Evolutionary conservation across 352 stramenopile genomes (phyloP).

Genomic region (Peronosclerospora sorghi): DNA sequence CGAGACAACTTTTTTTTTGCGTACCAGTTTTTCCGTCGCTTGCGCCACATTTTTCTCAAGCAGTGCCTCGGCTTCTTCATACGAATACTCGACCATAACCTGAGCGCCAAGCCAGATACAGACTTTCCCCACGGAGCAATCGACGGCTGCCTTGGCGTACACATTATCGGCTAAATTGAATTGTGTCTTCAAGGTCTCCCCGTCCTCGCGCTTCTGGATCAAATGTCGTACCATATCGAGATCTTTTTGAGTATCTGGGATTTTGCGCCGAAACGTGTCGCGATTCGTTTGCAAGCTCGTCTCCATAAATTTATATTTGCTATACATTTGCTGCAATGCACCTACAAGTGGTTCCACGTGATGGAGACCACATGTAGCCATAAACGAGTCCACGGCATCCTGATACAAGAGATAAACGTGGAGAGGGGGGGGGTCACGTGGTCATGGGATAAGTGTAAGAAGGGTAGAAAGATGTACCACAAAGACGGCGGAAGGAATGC

Average conservation of each 20-base stretch:
- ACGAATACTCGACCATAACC: constrained; percentile 96
- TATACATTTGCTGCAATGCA: constrained; percentile 80
- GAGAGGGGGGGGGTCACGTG: too few species aligned
- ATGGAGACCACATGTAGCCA: constrained; percentile 37
- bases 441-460: too few species aligned
- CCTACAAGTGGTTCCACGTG: constrained; percentile 69
- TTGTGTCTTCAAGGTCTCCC: constrained; percentile 75
- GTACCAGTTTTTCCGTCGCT: constrained; percentile 60
- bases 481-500: constrained; percentile 71
- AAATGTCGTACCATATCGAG: constrained; percentile 39
- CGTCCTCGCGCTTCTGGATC: constrained; percentile 53
- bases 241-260: constrained; percentile 88
- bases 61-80: constrained; percentile 90
- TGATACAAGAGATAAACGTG: constrained; percentile 3
- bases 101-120: constrained; percentile 96
- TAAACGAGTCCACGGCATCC: constrained; percentile 68
- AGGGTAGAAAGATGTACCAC: constrained; percentile 32
- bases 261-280: constrained; percentile 83
- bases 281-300: constrained; percentile 77
- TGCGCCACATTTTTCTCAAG: constrained; percentile 66
- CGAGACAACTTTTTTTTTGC: not conserved
- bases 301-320: constrained; percentile 89
- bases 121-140: constrained; percentile 84
- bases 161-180: constrained; percentile 94
- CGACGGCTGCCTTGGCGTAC: constrained; percentile 90